Percentiles rank a stretch among this genome's conserved stretches.
Conservation (phyloP, 768 basidiomycete genomes). For the Amanita molliuscula region DNA sequence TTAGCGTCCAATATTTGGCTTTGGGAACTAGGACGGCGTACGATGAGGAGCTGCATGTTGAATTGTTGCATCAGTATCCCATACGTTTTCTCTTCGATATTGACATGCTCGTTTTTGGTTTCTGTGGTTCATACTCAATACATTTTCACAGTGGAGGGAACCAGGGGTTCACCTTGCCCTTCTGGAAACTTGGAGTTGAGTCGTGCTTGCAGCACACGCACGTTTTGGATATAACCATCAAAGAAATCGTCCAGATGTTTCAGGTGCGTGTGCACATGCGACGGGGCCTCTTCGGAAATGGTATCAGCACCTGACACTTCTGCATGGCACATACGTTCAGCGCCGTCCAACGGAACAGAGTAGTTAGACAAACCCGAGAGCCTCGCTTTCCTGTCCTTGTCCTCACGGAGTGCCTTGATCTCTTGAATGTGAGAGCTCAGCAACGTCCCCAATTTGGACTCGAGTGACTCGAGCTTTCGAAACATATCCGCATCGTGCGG, state of each 20-base stretch:
- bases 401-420: not conserved
- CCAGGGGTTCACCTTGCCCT: not conserved
- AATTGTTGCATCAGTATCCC: constrained; percentile 17
- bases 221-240: constrained; percentile 15
- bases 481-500: not conserved
- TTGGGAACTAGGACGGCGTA: constrained; percentile 8
- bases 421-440: constrained; percentile 2
- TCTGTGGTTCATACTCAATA: not conserved
- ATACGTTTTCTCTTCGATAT: constrained; percentile 7
- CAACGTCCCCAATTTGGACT: not conserved
- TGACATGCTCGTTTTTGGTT: not conserved
- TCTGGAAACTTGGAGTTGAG: constrained; percentile 4
- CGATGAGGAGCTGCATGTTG: constrained; percentile 19
- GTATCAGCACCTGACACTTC: not conserved
- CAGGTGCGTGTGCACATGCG: constrained; percentile 13
- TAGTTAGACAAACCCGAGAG: not conserved
- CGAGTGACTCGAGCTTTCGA: not conserved
- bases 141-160: too few species aligned
- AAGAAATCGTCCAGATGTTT: constrained; percentile 18
- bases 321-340: not conserved
- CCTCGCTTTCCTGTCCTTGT: not conserved
- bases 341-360: not conserved
- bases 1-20: not conserved
- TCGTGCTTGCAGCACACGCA: constrained; percentile 15
- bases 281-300: not conserved